A percentile compares a stretch with the other conserved stretches of the same genome.
Evolutionary conservation across 2,329 filamentous ascomycete genomes (phyloP).

Genomic region (Podosphaera fusca): DNA sequence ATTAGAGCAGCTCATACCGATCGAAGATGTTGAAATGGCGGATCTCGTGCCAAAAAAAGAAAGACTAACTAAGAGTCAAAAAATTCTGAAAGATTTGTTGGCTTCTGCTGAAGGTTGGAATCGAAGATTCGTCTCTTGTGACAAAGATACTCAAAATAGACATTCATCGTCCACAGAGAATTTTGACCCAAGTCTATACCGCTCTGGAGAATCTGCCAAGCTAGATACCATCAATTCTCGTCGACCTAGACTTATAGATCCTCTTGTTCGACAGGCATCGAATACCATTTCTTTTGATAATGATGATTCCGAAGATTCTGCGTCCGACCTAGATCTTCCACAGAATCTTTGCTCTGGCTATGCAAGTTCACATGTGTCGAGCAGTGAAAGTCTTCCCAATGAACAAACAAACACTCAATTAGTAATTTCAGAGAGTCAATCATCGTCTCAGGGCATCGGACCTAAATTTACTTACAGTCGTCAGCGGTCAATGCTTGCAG

Average conservation of each 20-base stretch:
- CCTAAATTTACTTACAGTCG: slow-evolving; percentile 16
- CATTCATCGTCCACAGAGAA: too few species aligned
- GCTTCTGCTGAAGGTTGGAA: too few species aligned
- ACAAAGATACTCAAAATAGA: too few species aligned
- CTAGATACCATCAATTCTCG: neutral
- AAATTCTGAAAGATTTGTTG: neutral
- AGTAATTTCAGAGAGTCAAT: slow-evolving; percentile 9
- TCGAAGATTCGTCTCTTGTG: neutral
- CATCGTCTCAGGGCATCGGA: slow-evolving; percentile 11
- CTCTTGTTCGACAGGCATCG: slow-evolving; percentile 13
- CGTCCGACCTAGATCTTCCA: neutral
- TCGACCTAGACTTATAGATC: slow-evolving; percentile 15
- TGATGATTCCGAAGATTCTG: slow-evolving; percentile 3
- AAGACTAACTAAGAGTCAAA: neutral
- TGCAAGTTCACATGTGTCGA: neutral
- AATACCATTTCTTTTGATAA: slow-evolving; percentile 3
- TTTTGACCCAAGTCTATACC: too few species aligned
- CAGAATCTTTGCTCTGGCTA: too few species aligned
- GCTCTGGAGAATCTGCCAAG: neutral
- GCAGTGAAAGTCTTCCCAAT: slow-evolving; percentile 6
- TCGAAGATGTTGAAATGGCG: too few species aligned
- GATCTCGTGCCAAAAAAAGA: neutral
- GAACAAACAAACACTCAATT: slow-evolving; percentile 2
- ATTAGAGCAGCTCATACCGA: too few species aligned
- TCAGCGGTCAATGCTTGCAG: slow-evolving; percentile 16